Evolutionary conservation across 2,329 filamentous ascomycete genomes (phyloP).

Genomic region (Cladosporium sp.): DNA sequence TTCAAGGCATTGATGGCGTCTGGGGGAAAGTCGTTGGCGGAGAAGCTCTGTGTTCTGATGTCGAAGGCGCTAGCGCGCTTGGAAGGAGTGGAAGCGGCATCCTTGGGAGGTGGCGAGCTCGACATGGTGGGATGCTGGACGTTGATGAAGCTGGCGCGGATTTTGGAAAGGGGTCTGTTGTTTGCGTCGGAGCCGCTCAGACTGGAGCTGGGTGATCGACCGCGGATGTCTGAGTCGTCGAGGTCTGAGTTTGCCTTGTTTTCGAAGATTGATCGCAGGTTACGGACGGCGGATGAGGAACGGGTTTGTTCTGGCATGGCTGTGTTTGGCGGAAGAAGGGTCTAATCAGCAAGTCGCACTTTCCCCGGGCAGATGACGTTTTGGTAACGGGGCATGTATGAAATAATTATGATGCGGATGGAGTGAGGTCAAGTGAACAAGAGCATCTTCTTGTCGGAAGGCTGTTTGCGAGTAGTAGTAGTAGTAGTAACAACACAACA

Average conservation of each 20-base stretch:
- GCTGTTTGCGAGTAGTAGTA: too few species aligned
- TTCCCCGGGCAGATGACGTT: conserved; percentile 3
- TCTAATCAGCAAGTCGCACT: conserved; percentile 9
- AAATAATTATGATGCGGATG: too few species aligned
- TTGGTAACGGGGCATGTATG: not conserved
- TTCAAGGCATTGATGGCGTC: conserved; percentile 34
- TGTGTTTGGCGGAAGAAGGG: conserved; percentile 20
- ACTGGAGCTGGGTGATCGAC: conserved; percentile 34
- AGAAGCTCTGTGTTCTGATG: conserved; percentile 36
- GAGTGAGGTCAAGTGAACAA: not conserved
- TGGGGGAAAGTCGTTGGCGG: conserved; percentile 32
- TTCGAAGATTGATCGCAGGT: conserved; percentile 48
- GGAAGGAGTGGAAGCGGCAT: conserved; percentile 3
- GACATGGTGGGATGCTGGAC: conserved; percentile 7
- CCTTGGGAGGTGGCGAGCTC: conserved; percentile 1
- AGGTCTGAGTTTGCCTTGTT: conserved; percentile 26
- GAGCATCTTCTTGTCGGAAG: too few species aligned
- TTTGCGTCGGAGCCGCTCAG: conserved; percentile 18
- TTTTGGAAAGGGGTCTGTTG: conserved; percentile 37
- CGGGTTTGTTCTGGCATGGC: conserved; percentile 41
- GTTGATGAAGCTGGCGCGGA: conserved; percentile 41
- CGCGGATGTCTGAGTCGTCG: conserved; percentile 36
- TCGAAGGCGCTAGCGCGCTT: conserved; percentile 12
- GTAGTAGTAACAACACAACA: too few species aligned
- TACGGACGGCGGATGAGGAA: conserved; percentile 40